Conservation (phyloP, 2,329 filamentous ascomycete genomes). For the Scleromitrula shiraiana region DNA sequence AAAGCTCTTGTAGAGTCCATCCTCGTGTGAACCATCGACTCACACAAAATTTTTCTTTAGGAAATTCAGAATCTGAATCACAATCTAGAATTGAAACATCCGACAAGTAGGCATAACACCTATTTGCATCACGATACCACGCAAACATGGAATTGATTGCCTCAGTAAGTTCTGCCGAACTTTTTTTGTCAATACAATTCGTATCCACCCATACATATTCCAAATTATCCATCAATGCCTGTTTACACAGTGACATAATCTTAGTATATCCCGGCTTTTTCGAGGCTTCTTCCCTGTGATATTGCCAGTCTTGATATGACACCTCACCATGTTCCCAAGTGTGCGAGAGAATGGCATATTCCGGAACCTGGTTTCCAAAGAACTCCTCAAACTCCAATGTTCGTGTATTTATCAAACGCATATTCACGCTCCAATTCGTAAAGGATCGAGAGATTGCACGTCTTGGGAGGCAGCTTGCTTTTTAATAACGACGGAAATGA, state of each 20-base stretch:
- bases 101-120: slow-evolving; percentile 14
- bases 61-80: not conserved
- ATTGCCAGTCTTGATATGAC: slow-evolving; percentile 22
- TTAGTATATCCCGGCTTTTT: slow-evolving; percentile 6
- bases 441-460: no score
- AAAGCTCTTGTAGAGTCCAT: not conserved
- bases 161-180: slow-evolving; percentile 12
- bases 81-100: not conserved
- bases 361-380: not conserved
- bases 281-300: no score
- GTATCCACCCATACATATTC: slow-evolving; percentile 13
- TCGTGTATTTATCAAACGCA: not conserved
- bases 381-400: not conserved
- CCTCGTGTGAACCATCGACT: not conserved
- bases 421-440: not conserved
- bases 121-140: slow-evolving; percentile 9
- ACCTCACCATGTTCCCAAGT: slow-evolving; percentile 31
- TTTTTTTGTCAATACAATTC: slow-evolving; percentile 15
- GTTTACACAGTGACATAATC: not conserved
- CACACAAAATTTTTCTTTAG: not conserved
- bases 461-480: no score
- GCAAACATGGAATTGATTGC: slow-evolving; percentile 15
- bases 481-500: no score
- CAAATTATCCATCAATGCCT: not conserved
- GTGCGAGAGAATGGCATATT: slow-evolving; percentile 35